Evolutionary conservation across 2,329 filamentous ascomycete species (phyloP).

Genomic region (Penicillium sp.): DNA sequence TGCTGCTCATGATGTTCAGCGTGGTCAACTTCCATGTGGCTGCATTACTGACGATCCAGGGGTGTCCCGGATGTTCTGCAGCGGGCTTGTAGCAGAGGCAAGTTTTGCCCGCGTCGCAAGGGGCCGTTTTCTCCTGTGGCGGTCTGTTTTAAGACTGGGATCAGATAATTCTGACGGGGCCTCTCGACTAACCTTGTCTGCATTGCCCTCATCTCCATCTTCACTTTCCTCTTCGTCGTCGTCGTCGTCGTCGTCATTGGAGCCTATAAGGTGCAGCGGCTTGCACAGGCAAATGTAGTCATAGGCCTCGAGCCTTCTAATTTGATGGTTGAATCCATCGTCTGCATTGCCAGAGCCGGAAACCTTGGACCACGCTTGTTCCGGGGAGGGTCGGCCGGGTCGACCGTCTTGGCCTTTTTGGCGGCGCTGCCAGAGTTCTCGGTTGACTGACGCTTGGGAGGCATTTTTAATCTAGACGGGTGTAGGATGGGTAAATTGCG

Average conservation of each 20-base stretch:
- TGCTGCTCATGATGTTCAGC: background rate
- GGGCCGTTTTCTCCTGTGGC: background rate
- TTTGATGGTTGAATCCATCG: background rate
- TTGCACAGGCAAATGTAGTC: background rate
- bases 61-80: background rate
- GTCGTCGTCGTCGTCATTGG: background rate
- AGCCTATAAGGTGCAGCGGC: background rate
- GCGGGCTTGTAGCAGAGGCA: background rate
- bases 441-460: background rate
- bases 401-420: background rate
- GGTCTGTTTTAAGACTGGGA: background rate
- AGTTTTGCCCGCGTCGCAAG: background rate
- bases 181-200: background rate
- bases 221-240: background rate
- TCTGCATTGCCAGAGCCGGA: conserved; percentile 4
- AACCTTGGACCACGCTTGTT: background rate
- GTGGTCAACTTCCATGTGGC: background rate
- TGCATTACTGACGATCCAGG: background rate
- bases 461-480: background rate
- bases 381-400: background rate
- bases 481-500: no score
- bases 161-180: background rate
- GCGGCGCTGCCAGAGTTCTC: background rate
- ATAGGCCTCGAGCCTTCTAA: background rate
- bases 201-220: background rate